Base-by-base conservation (phyloP, 106 monocot genomes). In the Platanthera guangdongensis region DNA sequence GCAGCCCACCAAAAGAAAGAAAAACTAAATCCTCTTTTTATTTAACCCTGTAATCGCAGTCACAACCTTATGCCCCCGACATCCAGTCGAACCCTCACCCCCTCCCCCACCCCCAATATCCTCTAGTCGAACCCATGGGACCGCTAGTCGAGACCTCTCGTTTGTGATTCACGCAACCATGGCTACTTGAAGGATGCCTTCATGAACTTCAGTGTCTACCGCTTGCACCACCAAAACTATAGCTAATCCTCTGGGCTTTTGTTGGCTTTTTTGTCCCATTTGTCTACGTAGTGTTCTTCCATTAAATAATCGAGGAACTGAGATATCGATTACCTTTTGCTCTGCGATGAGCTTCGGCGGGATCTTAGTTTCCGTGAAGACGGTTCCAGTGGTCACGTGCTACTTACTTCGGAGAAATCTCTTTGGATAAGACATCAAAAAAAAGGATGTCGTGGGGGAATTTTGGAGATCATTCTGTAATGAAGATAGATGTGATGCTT, bases 351-450 rank as follows among this genome's bases (percentile, higher is more conserved):
- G 95, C 81, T 57, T 92, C 15, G 92, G 47, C 8, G 92, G 92
- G 6, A 92, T 95, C 71, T 0, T 83, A 2, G 54, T 90, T 62
- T 78, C 69, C 54, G 60, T 92, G 51, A 49, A 84, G 50, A 69
- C 88, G 73, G 82, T 95, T 76, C 95, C 90, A 5, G 88, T 95
- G 14, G 92, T 92, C 12, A 90, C 95, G 4, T 79, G 74, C 52
- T 92, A 95, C 71, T 69, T 92, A 57, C 72, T 90, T 59, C 77
- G 86, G 73, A 77, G 92, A 76, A 90, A 82, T 51, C 52, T 95
- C 75, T 95, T 88, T 52, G 95, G 92, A 1, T 90, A 84, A 48
- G 92, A 95, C 77, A 95, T 95, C 83, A 95, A 95, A 95, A 95
- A 85, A 90, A 85, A 64, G 90, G 92, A 14, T 2, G 32, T 32